phyloP scores from a whole-genome alignment of 768 basidiomycete species.

The Lactarius indigo region DNA sequence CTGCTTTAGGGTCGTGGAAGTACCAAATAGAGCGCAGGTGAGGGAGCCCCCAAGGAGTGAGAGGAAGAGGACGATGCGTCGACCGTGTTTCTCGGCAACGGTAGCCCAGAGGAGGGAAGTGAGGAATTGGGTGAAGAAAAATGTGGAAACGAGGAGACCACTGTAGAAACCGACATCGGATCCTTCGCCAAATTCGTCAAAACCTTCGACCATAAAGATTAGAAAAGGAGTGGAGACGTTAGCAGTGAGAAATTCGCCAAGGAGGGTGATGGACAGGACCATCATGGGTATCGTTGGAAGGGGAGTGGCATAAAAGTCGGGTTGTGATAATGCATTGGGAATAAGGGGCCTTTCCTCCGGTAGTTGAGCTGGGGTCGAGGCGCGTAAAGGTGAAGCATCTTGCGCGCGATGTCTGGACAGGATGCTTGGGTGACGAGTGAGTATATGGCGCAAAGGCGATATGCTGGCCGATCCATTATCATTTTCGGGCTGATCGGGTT shows the following conservation, averaged over 20 bases:
- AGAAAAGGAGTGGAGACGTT: constrained; percentile 91
- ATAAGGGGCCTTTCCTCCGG: constrained; percentile 52
- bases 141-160: constrained; percentile 77
- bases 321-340: constrained; percentile 64
- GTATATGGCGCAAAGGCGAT: constrained; percentile 19
- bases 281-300: constrained; percentile 84
- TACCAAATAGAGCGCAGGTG: constrained; percentile 76
- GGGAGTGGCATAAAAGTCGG: constrained; percentile 73
- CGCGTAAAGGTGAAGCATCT: constrained; percentile 4
- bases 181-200: constrained; percentile 69
- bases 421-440: constrained; percentile 22
- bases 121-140: constrained; percentile 94
- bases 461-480: neutral
- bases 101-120: constrained; percentile 96
- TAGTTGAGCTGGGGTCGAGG: constrained; percentile 2
- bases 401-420: constrained; percentile 12
- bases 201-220: constrained; percentile 93
- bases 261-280: constrained; percentile 90
- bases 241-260: constrained; percentile 92
- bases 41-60: constrained; percentile 83
- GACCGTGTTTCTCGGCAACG: constrained; percentile 89
- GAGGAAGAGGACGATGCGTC: constrained; percentile 76
- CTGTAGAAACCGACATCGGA: constrained; percentile 88
- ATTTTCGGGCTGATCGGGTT: constrained; percentile 3
- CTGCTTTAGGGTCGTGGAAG: constrained; percentile 67